phyloP scores from a whole-genome alignment of 2,329 filamentous ascomycete genomes.

The Colletotrichum salicis region DNA sequence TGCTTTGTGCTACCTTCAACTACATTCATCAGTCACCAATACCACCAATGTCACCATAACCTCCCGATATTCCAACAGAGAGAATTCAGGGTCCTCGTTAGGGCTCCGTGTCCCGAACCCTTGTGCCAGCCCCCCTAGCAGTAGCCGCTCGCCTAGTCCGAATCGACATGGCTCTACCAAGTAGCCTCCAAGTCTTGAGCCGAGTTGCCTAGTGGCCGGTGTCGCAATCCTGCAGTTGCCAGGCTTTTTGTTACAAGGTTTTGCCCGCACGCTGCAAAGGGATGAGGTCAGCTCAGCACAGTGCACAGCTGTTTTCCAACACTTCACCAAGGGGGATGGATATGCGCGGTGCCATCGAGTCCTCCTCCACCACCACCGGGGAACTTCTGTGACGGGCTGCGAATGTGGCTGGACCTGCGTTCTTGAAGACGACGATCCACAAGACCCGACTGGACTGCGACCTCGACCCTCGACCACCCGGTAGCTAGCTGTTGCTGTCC shows the following conservation, averaged over 20 bases:
- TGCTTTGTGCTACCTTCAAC: too few species aligned
- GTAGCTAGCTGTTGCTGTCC: not conserved
- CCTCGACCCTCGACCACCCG: not conserved
- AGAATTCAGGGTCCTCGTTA: slow-evolving; percentile 29
- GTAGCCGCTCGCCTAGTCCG: slow-evolving; percentile 9
- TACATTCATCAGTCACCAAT: not conserved
- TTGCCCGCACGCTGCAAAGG: not conserved
- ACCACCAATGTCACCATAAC: not conserved
- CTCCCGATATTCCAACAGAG: not conserved
- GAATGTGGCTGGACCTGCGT: not conserved
- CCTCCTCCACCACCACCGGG: not conserved
- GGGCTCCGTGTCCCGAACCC: slow-evolving; percentile 31
- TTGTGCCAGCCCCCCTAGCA: slow-evolving; percentile 21
- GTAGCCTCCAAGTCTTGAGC: not conserved
- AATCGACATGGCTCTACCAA: not conserved
- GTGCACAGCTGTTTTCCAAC: too few species aligned
- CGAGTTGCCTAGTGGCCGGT: slow-evolving; percentile 24
- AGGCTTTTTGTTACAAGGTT: not conserved
- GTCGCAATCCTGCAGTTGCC: slow-evolving; percentile 13
- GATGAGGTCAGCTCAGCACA: not conserved
- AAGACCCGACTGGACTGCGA: not conserved
- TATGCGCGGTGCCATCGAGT: too few species aligned
- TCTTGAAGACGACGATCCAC: slow-evolving; percentile 4
- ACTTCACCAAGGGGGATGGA: too few species aligned
- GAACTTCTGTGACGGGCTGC: not conserved